Percentiles rank a stretch among this genome's conserved stretches.
Evolutionary conservation across 2,329 filamentous ascomycete species (phyloP).

Genomic region (Lasiodiplodia sp.): DNA sequence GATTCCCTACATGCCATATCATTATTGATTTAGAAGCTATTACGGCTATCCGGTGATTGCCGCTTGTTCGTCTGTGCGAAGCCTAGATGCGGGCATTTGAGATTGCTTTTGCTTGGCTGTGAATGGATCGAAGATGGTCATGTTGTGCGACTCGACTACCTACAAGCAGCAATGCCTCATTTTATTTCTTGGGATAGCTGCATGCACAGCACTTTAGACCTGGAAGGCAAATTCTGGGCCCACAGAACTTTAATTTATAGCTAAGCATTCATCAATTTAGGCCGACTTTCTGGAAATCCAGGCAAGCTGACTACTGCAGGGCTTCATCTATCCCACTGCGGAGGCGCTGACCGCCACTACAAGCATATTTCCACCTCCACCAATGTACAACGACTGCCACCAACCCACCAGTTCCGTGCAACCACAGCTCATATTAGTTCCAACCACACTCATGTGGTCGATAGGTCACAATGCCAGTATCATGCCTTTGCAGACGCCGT

Average conservation of each 20-base stretch:
- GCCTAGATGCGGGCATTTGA: no score
- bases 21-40: neutral
- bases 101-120: neutral
- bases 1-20: neutral
- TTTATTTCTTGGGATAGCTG: neutral
- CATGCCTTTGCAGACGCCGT: neutral
- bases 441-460: neutral
- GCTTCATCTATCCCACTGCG: neutral
- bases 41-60: neutral
- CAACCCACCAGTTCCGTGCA: neutral
- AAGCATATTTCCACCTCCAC: neutral
- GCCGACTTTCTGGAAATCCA: neutral
- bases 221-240: neutral
- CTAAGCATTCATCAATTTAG: neutral
- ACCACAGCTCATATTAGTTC: conserved; percentile 3
- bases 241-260: neutral
- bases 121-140: neutral
- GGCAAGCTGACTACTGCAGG: conserved; percentile 1
- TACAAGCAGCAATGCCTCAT: neutral
- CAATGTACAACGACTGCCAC: neutral
- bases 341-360: conserved; percentile 11
- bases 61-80: neutral
- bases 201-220: neutral
- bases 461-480: neutral
- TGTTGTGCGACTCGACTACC: neutral